phyloP scores from a whole-genome alignment of 208 protist species.

The Crithidia acanthocephali region DNA sequence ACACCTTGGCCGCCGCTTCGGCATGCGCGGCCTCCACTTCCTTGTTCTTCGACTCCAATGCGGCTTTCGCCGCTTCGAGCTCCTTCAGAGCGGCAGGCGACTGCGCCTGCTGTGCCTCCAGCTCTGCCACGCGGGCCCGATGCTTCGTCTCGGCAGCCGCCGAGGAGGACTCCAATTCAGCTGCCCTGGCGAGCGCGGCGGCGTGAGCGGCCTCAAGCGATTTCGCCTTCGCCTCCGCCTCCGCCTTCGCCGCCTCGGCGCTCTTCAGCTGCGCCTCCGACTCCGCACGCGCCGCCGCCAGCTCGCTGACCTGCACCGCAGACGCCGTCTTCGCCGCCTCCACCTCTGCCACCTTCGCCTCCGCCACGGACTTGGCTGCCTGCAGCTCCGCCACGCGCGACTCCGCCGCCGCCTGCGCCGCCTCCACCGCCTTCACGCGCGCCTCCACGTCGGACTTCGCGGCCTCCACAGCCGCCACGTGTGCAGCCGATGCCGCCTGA shows the following conservation, averaged over 20 bases:
- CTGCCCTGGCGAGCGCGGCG: too few relatives aligned
- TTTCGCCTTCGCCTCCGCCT: too few relatives aligned
- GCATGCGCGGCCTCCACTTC: constrained; percentile 10
- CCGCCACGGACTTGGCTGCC: too few relatives aligned
- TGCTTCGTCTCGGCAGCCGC: not conserved
- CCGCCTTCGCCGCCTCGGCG: too few relatives aligned
- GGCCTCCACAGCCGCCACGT: not conserved
- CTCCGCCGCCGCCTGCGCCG: not conserved
- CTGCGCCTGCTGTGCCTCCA: constrained; percentile 4
- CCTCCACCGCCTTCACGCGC: not conserved
- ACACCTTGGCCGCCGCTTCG: not conserved
- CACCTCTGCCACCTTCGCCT: not conserved
- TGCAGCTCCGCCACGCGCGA: not conserved
- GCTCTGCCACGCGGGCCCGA: not conserved
- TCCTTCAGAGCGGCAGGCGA: not conserved
- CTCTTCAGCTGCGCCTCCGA: not conserved
- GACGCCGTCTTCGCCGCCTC: not conserved
- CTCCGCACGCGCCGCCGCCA: constrained; percentile 6
- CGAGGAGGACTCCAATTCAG: too few relatives aligned
- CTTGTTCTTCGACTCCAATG: not conserved
- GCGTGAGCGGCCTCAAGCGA: too few relatives aligned
- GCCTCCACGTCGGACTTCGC: not conserved
- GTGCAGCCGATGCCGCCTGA: not conserved
- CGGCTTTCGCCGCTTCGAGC: constrained; percentile 1
- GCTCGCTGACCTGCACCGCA: not conserved